phyloP scores from a whole-genome alignment of 306 rosid genomes.

The Albizia julibrissin region DNA sequence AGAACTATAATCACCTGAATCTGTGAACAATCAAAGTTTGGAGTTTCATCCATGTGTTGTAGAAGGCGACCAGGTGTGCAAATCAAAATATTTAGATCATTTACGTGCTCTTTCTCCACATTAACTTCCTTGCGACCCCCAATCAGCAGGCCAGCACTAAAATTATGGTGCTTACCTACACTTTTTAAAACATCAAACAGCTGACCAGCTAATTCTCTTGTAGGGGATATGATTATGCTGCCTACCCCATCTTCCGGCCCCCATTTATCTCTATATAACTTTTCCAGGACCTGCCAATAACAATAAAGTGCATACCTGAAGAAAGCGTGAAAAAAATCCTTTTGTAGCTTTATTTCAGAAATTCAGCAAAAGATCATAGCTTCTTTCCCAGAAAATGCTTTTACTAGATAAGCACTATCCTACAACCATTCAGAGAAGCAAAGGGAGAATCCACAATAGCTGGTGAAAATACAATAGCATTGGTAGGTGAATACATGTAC shows the following conservation, averaged over 20 bases:
- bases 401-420: not conserved
- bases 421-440: not conserved
- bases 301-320: constrained; percentile 24
- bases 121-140: constrained; percentile 86
- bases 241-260: constrained; percentile 86
- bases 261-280: constrained; percentile 80
- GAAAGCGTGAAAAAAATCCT: not conserved
- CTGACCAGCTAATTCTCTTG: constrained; percentile 86
- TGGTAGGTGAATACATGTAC: not conserved
- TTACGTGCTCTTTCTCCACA: constrained; percentile 70
- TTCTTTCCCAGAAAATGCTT: not conserved
- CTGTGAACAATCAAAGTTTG: constrained; percentile 86
- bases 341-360: not conserved
- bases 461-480: not conserved
- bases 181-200: constrained; percentile 69
- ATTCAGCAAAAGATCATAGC: not conserved
- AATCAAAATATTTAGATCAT: constrained; percentile 75
- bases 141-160: constrained; percentile 94
- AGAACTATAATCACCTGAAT: constrained; percentile 63
- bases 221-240: constrained; percentile 82
- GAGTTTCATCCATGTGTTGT: constrained; percentile 96
- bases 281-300: constrained; percentile 73
- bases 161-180: constrained; percentile 71
- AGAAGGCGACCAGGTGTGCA: constrained; percentile 95
- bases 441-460: not conserved